Conservation (phyloP, 495 filamentous ascomycete species). For the Penicillium paxilli region DNA sequence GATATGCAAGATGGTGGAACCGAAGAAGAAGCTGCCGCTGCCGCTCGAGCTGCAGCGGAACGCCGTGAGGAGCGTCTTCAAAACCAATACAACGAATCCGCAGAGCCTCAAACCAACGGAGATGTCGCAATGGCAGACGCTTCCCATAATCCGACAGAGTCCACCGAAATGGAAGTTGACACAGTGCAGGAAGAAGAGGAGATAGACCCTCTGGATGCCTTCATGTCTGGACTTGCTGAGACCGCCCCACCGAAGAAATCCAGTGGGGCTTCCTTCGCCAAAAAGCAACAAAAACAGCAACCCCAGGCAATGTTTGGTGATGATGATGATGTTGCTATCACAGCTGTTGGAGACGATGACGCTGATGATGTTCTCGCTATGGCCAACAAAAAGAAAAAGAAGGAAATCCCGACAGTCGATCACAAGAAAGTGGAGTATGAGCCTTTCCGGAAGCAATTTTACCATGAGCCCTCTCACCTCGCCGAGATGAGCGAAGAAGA, state of each 20-base stretch:
- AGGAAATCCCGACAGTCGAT: constrained; percentile 84
- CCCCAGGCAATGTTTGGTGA: constrained; percentile 86
- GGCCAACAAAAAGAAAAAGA: constrained; percentile 92
- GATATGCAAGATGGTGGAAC: constrained; percentile 73
- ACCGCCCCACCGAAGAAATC: constrained; percentile 43
- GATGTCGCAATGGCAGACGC: constrained; percentile 47
- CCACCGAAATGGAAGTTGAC: constrained; percentile 37
- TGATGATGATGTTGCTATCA: constrained; percentile 75
- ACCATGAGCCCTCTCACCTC: constrained; percentile 83
- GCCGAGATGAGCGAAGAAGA: constrained; percentile 85
- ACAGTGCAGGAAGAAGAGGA: constrained; percentile 71
- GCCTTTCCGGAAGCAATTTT: constrained; percentile 89
- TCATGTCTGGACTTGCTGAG: constrained; percentile 81
- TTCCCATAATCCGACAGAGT: constrained; percentile 33
- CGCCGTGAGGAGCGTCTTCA: constrained; percentile 70
- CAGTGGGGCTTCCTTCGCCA: constrained; percentile 43
- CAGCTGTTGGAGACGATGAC: constrained; percentile 67
- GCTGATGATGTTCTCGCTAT: constrained; percentile 85
- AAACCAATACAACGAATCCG: constrained; percentile 35
- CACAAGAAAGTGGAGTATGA: constrained; percentile 84
- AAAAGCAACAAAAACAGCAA: constrained; percentile 51
- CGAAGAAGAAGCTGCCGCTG: constrained; percentile 85
- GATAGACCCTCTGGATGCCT: constrained; percentile 90
- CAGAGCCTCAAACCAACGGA: constrained; percentile 23
- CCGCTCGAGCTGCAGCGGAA: constrained; percentile 76